Base-by-base conservation (phyloP, 257 asterid genomes). In the Fraxinus cuspidata region DNA sequence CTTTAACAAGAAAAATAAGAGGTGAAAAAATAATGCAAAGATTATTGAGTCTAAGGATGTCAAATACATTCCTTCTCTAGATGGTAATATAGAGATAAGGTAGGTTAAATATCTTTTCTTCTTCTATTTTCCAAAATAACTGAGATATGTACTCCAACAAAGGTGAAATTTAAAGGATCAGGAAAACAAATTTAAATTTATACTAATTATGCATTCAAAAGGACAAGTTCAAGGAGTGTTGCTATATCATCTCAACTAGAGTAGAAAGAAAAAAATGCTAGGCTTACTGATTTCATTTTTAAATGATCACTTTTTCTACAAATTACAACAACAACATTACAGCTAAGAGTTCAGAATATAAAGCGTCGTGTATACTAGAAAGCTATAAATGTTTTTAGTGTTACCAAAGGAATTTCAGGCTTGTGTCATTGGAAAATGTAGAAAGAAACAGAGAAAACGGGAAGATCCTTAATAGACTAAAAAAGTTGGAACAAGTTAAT, bases 121-220 rank as follows among this genome's bases (percentile, higher is more conserved):
- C 32, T 66, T 67, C 56, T 64, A 42, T 42, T 42, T 42, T 38
- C 72, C 37, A 53, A 29, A 27, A 49, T 6, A 18, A 64, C 28
- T 2, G n/a, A 37, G 29, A 7, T 16, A 37, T 56, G 21, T 10
- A 16, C 32, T 51, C 68, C 76, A 42, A 47, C 16, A 15, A 73
- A 72, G 76, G 34, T 44, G 31, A 73, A 34, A 47, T 4, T 47
- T 47, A 47, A 47, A 16, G 58, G 58, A 47, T 47, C 58, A 3
- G 7, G n/a, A 16, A 15, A 15, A 16, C 21, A 47, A 47, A 44
- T 44, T 44, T 44, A 44, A 44, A 44, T 51, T 51, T 31, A 19
- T 29, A 28, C 66, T n/a, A 60, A 60, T n/a, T 13, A 69, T 64
- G 47, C 73, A 76, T 18, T 9, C 73, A 40, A 38, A 74, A 74